phyloP scores from a whole-genome alignment of 352 stramenopile species.

The Pythium brachiatum region DNA sequence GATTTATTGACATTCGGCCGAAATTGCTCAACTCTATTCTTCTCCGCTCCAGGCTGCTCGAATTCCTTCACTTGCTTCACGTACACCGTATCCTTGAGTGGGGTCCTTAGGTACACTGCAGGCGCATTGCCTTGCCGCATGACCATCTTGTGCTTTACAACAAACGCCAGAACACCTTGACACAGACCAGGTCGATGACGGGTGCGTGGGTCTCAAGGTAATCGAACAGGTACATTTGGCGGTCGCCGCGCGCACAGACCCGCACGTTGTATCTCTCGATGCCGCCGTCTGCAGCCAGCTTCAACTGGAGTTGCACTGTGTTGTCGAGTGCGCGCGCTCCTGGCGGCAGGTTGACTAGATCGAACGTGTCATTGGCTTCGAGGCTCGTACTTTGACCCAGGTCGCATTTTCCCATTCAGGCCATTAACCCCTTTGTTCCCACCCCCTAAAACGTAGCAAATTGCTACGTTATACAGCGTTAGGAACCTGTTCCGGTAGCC shows the following conservation, averaged over 20 bases:
- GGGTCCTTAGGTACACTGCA: conserved; percentile 3
- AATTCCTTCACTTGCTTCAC: conserved; percentile 6
- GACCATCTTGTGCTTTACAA: background rate
- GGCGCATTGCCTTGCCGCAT: conserved; percentile 13
- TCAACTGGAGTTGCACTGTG: background rate
- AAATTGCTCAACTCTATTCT: too few species aligned
- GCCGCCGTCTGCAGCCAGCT: background rate
- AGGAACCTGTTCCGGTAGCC: too few species aligned
- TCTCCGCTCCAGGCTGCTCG: background rate
- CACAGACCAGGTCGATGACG: background rate
- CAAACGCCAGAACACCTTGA: conserved; percentile 12
- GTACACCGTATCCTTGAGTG: conserved; percentile 1
- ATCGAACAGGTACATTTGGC: conserved; percentile 6
- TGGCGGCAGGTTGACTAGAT: background rate
- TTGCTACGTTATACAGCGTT: too few species aligned
- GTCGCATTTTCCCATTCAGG: background rate
- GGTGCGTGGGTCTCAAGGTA: conserved; percentile 3
- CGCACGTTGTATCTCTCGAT: background rate
- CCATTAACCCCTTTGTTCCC: too few species aligned
- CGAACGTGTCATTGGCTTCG: background rate
- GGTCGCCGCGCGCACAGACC: background rate
- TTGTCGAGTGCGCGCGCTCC: background rate
- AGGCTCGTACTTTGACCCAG: background rate
- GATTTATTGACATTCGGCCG: too few species aligned
- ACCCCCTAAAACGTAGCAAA: too few species aligned